phyloP scores from a whole-genome alignment of 1,284 basidiomycete species.

The Cutaneotrichosporon sp. region DNA sequence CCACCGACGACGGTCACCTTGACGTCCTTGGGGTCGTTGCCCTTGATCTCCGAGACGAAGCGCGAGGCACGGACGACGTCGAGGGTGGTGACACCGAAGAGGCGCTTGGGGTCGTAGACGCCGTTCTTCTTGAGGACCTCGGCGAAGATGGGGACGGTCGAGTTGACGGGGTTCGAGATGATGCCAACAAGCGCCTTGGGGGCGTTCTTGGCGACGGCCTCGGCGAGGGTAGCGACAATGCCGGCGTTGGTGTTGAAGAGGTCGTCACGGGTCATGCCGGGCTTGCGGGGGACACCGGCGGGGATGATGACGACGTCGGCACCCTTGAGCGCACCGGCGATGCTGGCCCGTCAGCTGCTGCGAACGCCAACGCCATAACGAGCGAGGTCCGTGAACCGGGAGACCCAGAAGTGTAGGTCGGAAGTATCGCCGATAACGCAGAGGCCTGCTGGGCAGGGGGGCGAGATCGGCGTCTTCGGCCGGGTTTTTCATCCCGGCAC shows the following conservation, averaged over 20 bases:
- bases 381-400: too few relatives aligned
- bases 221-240: conserved; percentile 91
- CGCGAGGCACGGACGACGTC: conserved; percentile 97
- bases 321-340: conserved; percentile 78
- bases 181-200: conserved; percentile 94
- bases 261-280: conserved; percentile 64
- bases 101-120: conserved; percentile 84
- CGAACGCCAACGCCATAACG: too few relatives aligned
- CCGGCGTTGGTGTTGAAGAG: conserved; percentile 78
- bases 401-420: too few relatives aligned
- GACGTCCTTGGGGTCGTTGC: conserved; percentile 63
- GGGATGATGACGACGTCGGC: conserved; percentile 94
- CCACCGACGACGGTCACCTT: conserved; percentile 88
- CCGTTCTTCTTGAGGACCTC: conserved; percentile 93
- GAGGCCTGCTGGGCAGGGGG: background rate
- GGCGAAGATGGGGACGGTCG: conserved; percentile 94
- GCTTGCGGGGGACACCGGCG: conserved; percentile 95
- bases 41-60: conserved; percentile 82
- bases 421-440: conserved; percentile 5
- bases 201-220: conserved; percentile 76
- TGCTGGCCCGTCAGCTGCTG: conserved; percentile 55
- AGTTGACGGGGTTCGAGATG: conserved; percentile 96
- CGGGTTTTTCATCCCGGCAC: background rate
- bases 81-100: conserved; percentile 97
- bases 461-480: conserved; percentile 8